Evolutionary conservation across 148 eudicot genomes (phyloP).

Genomic region (Polygonum aviculare): DNA sequence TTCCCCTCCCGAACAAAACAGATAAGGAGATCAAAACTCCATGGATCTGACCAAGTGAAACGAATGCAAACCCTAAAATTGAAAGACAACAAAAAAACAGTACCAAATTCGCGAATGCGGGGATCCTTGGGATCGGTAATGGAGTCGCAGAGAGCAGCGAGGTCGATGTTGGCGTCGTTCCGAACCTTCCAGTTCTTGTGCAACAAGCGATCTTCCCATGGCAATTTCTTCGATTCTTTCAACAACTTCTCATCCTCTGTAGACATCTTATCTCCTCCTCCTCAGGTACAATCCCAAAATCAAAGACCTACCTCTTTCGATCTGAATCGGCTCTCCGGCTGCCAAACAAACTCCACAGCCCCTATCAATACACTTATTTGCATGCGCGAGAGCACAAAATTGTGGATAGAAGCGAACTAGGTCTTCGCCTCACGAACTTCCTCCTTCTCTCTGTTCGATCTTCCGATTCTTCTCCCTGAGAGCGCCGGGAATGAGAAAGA

Average conservation of each 20-base stretch:
- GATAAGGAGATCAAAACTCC: not conserved
- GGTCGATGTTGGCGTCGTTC: conserved; percentile 91
- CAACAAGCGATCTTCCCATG: conserved; percentile 94
- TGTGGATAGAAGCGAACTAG: no score
- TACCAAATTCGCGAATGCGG: conserved; percentile 90
- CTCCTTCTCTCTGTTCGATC: no score
- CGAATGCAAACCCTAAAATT: conserved; percentile 20
- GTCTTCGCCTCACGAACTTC: no score
- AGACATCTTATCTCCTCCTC: conserved; percentile 31
- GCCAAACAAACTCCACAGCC: no score
- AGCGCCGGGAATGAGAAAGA: no score
- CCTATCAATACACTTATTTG: no score
- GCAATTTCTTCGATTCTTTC: conserved; percentile 94
- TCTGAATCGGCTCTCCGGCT: no score
- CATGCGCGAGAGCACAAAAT: no score
- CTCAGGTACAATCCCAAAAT: not conserved
- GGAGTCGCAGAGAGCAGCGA: conserved; percentile 61
- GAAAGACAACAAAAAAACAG: conserved; percentile 6
- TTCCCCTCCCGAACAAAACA: no score
- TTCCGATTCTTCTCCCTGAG: no score
- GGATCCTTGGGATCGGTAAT: conserved; percentile 90
- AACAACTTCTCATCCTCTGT: conserved; percentile 86
- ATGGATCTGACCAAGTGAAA: conserved; percentile 23
- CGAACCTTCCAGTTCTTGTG: conserved; percentile 98
- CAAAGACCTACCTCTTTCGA: no score